A percentile compares a stretch with the other conserved stretches of the same genome.
Conservation (phyloP, 352 stramenopile genomes). For the Phytophthora nicotianae region DNA sequence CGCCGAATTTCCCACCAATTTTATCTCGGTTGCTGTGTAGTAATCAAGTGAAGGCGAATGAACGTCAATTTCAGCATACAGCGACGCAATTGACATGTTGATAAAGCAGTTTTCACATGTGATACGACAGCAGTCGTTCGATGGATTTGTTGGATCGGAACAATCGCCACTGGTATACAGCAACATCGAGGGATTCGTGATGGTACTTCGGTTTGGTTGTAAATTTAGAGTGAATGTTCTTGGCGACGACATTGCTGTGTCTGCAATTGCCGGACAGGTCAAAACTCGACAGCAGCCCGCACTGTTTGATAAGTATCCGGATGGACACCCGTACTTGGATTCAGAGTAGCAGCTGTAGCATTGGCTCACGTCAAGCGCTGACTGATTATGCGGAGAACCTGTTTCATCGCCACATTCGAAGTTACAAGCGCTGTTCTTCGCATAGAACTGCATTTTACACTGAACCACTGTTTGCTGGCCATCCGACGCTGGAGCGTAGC, state of each 20-base stretch:
- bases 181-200: not conserved
- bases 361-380: not conserved
- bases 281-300: not conserved
- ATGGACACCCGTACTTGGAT: conserved; percentile 1
- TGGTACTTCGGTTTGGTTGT: not conserved
- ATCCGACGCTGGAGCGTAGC: not conserved
- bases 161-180: conserved; percentile 15
- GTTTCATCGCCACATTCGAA: not conserved
- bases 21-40: conserved; percentile 3
- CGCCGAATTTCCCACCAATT: conserved; percentile 2
- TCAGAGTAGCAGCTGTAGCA: not conserved
- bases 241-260: not conserved
- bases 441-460: not conserved
- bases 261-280: not conserved
- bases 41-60: not conserved
- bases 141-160: conserved; percentile 15
- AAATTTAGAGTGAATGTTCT: not conserved
- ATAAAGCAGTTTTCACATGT: conserved; percentile 33
- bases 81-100: conserved; percentile 24
- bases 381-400: not conserved
- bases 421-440: not conserved
- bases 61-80: conserved; percentile 25
- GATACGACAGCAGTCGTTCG: conserved; percentile 25
- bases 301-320: not conserved
- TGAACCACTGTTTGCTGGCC: not conserved